Base-by-base conservation (phyloP, 768 basidiomycete species). In the Mrakia gelida region DNA sequence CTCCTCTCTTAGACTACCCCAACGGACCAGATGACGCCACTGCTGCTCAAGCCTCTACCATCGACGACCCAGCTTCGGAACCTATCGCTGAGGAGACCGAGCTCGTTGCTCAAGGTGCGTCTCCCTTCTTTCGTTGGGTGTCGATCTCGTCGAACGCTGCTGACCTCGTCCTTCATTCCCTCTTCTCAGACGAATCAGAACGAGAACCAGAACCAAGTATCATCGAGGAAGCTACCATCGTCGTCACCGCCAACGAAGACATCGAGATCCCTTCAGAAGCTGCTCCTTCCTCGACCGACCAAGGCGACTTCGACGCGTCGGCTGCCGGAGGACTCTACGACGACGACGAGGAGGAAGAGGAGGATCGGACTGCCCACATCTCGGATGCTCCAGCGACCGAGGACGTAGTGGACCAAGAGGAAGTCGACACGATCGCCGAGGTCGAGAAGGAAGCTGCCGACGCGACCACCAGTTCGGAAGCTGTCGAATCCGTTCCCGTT, bases 201-300 rank as follows among this genome's bases (percentile, higher is more conserved):
- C 5, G 61, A 45, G 34, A 59, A 41, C 52, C 43, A 59, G 38
- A 73, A 9, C 15, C 65, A 13, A 65, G n/a, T 26, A 70, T 74
- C 54, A 30, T 70, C n/a, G 63, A 65, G 18, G 77, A 78, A 45
- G n/a, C 73, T 3, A 78, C 73, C 6, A 41, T 78, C 23, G 72
- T 78, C 54, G 30, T 41, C 15, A 78, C 77, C 13, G 77, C 72
- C 11, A 70, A 68, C 34, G 77, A 62, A 5, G 77, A 78, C 43
- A 0, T 74, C 41, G 77, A 75, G 41, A 72, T 74, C 13, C 73
- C 73, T 11, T 23, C 59, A 0, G 63, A 45, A 18, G 54, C 65
- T n/a, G 45, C 45, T 16, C 73, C 63, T 41, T 10, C 28, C 18
- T 63, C 68, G 73, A 78, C 62, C 62, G 65, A 38, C 30, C 43